Conservation (phyloP, 768 basidiomycete genomes). For the Rhizopogon vesiculosus region DNA sequence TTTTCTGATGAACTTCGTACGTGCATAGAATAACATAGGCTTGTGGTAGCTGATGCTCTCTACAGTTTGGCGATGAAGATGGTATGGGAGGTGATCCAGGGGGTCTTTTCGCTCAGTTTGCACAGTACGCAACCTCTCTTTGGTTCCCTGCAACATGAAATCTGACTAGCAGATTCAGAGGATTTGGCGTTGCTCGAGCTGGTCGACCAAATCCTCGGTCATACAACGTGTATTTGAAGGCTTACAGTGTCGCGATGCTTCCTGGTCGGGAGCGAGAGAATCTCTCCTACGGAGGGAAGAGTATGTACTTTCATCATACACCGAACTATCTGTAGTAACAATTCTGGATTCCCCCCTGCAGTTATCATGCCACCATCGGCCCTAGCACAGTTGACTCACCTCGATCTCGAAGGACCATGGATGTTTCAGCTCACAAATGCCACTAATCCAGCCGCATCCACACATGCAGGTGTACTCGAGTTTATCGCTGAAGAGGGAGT, state of each 20-base stretch:
- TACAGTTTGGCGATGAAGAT: slow-evolving; percentile 32
- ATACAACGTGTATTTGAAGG: slow-evolving; percentile 91
- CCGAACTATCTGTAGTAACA: slow-evolving; percentile 4
- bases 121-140: slow-evolving; percentile 39
- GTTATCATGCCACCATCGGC: slow-evolving; percentile 98
- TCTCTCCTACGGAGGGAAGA: slow-evolving; percentile 95
- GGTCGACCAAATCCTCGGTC: slow-evolving; percentile 58
- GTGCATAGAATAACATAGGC: slow-evolving; percentile 4
- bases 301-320: slow-evolving; percentile 43
- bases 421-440: slow-evolving; percentile 97
- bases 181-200: slow-evolving; percentile 43
- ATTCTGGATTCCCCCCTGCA: slow-evolving; percentile 24
- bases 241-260: slow-evolving; percentile 94
- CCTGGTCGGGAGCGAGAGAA: slow-evolving; percentile 84
- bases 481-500: slow-evolving; percentile 97
- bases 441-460: slow-evolving; percentile 71
- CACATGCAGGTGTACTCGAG: slow-evolving; percentile 96
- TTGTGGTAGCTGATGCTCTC: slow-evolving; percentile 6
- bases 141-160: neutral
- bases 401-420: slow-evolving; percentile 92
- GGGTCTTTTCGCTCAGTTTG: slow-evolving; percentile 62
- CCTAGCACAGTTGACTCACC: slow-evolving; percentile 77
- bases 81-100: slow-evolving; percentile 46
- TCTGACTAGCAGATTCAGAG: slow-evolving; percentile 34
- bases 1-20: slow-evolving; percentile 35